Base-by-base conservation (phyloP, 805 yeast species). In the Metschnikowia kunwiensis region DNA sequence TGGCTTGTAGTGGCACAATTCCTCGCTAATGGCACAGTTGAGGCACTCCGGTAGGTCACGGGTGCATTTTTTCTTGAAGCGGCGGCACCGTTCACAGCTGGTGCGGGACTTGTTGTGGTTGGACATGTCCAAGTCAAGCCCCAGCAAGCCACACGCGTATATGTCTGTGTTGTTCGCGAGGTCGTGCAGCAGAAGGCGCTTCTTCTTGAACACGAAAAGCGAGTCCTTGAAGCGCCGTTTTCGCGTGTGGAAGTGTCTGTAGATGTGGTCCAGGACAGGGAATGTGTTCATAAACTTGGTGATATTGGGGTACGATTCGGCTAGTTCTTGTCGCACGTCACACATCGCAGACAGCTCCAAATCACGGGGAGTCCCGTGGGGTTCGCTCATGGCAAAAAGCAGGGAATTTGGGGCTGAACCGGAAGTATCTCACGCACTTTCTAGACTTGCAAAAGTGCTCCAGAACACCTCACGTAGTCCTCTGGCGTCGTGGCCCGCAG, bases 71-170 rank as follows among this genome's bases (percentile, higher is more conserved):
- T 57, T 55, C 34, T 60, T 60, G 36, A 48, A 54, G 30, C 55
- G 51, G 9, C 63, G 56, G 37, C 65, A 60, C n/a, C 65, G 48
- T 14, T 52, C 36, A 32, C 65, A 60, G 40, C 61, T 58, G 16
- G 49, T 44, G 21, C 52, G 53, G 0, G 64, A 48, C 37, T 44
- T 51, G 20, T 50, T 34, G n/a, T 40, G 40, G 34, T 53, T 54
- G 8, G 42, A 35, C n/a, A 32, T 22, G 26, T 51, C 58, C 13
- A 51, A 32, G 29, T 54, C 55, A 4, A 56, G 47, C 14, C 42
- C 41, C 11, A 44, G 29, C 7, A 44, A 43, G 21, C 43, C 48
- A 21, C 49, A 51, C 16, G 53, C 44, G 35, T 57, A 57, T 21
- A 59, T 51, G 41, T 58, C 40, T 14, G 32, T 49, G 15, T 43